Conservation (phyloP, 208 protist species). For the Crithidia fasciculata region DNA sequence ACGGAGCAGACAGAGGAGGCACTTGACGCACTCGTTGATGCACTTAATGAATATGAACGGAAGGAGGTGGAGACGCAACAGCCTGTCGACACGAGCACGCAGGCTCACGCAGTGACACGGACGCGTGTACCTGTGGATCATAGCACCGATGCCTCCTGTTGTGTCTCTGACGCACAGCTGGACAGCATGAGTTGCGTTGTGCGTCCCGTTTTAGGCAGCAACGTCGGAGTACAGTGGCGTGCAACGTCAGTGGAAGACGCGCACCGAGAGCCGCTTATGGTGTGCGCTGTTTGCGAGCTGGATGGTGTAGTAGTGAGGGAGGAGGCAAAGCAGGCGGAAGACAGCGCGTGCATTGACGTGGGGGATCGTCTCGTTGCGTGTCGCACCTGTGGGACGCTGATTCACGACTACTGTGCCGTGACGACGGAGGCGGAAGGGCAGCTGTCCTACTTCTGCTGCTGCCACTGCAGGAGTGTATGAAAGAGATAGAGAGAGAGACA, state of each 20-base stretch:
- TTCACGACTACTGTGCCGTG: constrained; percentile 35
- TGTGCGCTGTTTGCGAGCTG: constrained; percentile 58
- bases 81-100: too few relatives aligned
- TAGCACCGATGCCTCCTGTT: too few relatives aligned
- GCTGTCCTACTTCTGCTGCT: constrained; percentile 16
- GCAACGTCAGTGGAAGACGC: background rate
- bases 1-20: too few relatives aligned
- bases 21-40: too few relatives aligned
- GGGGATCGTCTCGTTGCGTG: constrained; percentile 33
- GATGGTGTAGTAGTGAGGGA: constrained; percentile 9
- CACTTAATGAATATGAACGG: too few relatives aligned
- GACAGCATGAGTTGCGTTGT: constrained; percentile 13
- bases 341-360: background rate
- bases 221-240: background rate
- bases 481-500: background rate
- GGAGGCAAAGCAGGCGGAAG: background rate
- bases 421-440: background rate
- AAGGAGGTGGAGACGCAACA: too few relatives aligned
- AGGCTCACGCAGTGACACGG: too few relatives aligned
- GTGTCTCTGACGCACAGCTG: background rate
- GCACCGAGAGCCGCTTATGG: background rate
- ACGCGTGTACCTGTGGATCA: too few relatives aligned
- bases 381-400: constrained; percentile 19
- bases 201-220: constrained; percentile 25
- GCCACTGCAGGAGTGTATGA: constrained; percentile 10